These are phyloP conservation scores for Fusarium falciforme DNA, from an alignment of 2,329 filamentous ascomycete genomes.

Conservation along the genomic window DNA sequence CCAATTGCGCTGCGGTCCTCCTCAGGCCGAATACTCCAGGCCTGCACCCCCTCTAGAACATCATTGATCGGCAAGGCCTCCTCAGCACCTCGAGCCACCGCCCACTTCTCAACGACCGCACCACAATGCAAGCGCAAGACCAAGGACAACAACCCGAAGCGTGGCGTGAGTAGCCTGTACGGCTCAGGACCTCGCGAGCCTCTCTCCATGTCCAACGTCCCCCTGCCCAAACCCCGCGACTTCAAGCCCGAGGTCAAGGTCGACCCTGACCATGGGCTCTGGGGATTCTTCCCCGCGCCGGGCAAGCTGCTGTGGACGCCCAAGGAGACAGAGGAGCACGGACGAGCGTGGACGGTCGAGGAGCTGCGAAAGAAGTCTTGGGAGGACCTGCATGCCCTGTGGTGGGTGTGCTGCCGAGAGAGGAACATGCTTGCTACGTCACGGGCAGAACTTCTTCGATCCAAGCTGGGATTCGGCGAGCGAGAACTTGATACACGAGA, in stretches of 20 bases:
- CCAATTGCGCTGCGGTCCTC: slow-evolving; percentile 45
- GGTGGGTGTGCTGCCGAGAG: slow-evolving; percentile 95
- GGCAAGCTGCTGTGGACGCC: slow-evolving; percentile 78
- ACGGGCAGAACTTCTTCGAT: slow-evolving; percentile 72
- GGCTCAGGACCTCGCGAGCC: slow-evolving; percentile 79
- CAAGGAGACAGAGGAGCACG: slow-evolving; percentile 76
- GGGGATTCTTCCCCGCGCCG: slow-evolving; percentile 86
- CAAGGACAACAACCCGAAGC: slow-evolving; percentile 81
- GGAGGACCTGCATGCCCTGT: slow-evolving; percentile 91
- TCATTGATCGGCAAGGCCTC: slow-evolving; percentile 19
- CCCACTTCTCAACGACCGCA: slow-evolving; percentile 66
- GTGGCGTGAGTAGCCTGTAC: slow-evolving; percentile 85
- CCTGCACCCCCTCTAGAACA: slow-evolving; percentile 21
- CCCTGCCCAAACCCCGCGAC: slow-evolving; percentile 77
- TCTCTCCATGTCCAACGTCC: slow-evolving; percentile 78
- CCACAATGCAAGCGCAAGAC: slow-evolving; percentile 60
- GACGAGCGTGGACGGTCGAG: slow-evolving; percentile 84
- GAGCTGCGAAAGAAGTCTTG: slow-evolving; percentile 91
- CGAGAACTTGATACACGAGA: slow-evolving; percentile 74
- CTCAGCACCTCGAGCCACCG: slow-evolving; percentile 32
- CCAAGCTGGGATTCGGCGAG: slow-evolving; percentile 79
- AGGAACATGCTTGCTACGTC: slow-evolving; percentile 89
- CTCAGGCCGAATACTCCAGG: slow-evolving; percentile 38
- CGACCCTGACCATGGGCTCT: slow-evolving; percentile 86
- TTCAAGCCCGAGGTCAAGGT: slow-evolving; percentile 68